These are phyloP conservation scores for Pezicula radicicola DNA, from an alignment of 2,329 filamentous ascomycete species.

Conservation along the genomic window DNA sequence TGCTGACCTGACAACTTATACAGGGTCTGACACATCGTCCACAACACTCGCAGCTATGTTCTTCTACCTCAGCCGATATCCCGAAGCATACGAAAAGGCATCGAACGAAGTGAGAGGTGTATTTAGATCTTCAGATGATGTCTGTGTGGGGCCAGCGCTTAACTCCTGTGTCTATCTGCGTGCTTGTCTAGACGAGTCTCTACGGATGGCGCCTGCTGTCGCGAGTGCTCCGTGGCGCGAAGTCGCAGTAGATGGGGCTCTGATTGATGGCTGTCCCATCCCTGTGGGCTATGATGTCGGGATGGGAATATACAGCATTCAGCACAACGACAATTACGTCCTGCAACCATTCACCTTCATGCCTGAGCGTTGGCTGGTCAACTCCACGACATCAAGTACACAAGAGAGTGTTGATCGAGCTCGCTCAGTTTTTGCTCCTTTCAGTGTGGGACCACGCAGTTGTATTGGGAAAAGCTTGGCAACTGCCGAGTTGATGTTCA, in stretches of 20 bases:
- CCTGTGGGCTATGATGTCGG: slow-evolving; percentile 39
- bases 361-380: slow-evolving; percentile 40
- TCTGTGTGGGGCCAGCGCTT: too few relatives aligned
- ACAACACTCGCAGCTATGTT: too few relatives aligned
- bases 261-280: slow-evolving; percentile 16
- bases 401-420: not conserved
- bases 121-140: too few relatives aligned
- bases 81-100: too few relatives aligned
- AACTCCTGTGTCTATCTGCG: too few relatives aligned
- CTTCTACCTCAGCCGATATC: too few relatives aligned
- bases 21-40: too few relatives aligned
- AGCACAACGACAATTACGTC: slow-evolving; percentile 14
- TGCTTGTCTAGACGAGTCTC: not conserved
- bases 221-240: not conserved
- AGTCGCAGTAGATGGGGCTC: not conserved
- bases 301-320: slow-evolving; percentile 39
- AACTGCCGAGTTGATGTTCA: slow-evolving; percentile 17
- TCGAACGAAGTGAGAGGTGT: too few relatives aligned
- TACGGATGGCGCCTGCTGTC: slow-evolving; percentile 12
- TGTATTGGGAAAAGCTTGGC: slow-evolving; percentile 23
- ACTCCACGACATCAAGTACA: not conserved
- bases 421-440: slow-evolving; percentile 15
- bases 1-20: too few relatives aligned
- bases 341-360: slow-evolving; percentile 30
- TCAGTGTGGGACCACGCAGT: slow-evolving; percentile 16